phyloP scores from a whole-genome alignment of 148 eudicot genomes.

The Vaccinium corymbosum region DNA sequence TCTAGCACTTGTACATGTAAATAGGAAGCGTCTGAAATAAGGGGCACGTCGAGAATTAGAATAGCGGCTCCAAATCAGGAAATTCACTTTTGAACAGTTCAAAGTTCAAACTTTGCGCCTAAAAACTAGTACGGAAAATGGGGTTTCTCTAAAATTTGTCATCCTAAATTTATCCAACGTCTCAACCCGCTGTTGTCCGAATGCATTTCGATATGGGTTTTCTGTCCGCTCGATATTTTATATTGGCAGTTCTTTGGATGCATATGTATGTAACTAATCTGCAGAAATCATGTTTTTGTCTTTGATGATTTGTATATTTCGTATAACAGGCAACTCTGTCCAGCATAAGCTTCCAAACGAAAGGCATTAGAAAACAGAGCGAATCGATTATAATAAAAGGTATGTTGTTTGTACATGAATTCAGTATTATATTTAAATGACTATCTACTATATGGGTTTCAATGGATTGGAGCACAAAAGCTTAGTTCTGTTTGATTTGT shows the following conservation, averaged over 20 bases:
- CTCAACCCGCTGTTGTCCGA: background rate
- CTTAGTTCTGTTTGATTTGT: background rate
- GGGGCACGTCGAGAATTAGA: background rate
- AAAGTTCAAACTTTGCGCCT: conserved; percentile 5
- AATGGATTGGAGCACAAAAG: background rate
- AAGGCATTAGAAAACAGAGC: background rate
- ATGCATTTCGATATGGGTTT: background rate
- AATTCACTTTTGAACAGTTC: conserved; percentile 1
- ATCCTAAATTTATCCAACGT: background rate
- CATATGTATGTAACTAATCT: background rate
- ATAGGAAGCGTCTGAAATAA: background rate
- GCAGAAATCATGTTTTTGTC: background rate
- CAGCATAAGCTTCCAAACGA: background rate
- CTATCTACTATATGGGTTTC: background rate
- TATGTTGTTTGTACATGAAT: background rate
- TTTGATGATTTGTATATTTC: background rate
- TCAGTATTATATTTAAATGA: background rate
- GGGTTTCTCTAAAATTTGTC: background rate
- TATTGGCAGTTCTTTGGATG: background rate
- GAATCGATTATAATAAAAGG: background rate
- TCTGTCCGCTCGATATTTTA: background rate
- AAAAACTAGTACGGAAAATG: background rate
- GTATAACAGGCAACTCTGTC: background rate
- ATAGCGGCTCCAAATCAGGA: background rate
- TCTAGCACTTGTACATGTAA: background rate